Base-by-base conservation (phyloP, 257 asterid species). In the Forsythia suspensa region DNA sequence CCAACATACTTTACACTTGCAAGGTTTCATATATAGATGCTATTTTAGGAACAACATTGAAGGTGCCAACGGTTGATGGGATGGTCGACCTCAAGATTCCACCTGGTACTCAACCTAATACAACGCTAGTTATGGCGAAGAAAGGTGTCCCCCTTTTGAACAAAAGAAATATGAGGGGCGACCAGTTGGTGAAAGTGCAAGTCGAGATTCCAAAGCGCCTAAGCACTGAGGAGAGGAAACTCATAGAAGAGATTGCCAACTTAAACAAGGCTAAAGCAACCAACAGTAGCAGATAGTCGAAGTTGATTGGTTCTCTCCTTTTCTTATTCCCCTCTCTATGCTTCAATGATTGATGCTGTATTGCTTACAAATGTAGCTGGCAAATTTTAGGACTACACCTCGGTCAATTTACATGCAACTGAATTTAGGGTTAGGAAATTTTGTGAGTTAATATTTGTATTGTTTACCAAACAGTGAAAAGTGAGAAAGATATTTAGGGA, bases 201-300 rank as follows among this genome's bases (percentile, higher is more conserved):
- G 98, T 96, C 6, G 99, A 96, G 96, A 96, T 96, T 71, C 99
- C 99, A 3, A 94, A 96, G 72, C 90, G 98, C 52, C 76, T 94
- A 12, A 92, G 95, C 9, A 82, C 91, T n/a, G 98, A 96, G 76
- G 99, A 96, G 89, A 88, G 77, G 90, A 94, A 96, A 91, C 95
- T 96, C 18, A 82, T 94, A 41, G 99, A 94, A 87, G 99, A 94
- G 73, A 94, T 96, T 55, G 93, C 98, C 1, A 75, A 81, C 73
- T 80, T 96, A 59, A 92, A 85, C 91, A 94, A 92, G 90, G 90
- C 83, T 20, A 94, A 91, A 88, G 87, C 97, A 61, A 74, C 96
- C 13, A 88, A 59, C 77, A 87, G 89, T 70, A 87, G 84, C 76
- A 89, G 98, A 77, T 94, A 88, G 82, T 37, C 20, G 41, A 63